Percentiles rank a stretch among this genome's conserved stretches.
Conservation (phyloP, 257 asterid genomes). For the Salvia rosmarinus region DNA sequence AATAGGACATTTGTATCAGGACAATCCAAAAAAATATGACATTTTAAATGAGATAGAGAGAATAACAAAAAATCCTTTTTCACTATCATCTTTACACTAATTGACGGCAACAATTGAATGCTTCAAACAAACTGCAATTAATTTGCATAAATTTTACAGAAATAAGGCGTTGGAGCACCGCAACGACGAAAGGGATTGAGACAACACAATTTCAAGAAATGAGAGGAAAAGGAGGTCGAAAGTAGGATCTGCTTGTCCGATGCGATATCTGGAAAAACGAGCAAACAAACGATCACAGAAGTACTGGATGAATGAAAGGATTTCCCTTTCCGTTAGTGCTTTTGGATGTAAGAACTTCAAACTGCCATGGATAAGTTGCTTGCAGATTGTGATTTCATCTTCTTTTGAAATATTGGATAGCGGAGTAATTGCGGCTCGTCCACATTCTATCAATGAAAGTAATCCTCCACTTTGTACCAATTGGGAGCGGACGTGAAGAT, state of each 20-base stretch:
- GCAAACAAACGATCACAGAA: not conserved
- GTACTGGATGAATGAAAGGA: too few relatives aligned
- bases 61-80: too few relatives aligned
- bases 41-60: too few relatives aligned
- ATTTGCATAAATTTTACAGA: slow-evolving; percentile 12
- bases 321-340: not conserved
- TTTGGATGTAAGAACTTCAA: slow-evolving; percentile 23
- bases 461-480: slow-evolving; percentile 60
- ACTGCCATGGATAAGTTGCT: slow-evolving; percentile 45
- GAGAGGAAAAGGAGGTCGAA: not conserved
- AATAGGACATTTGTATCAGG: too few relatives aligned
- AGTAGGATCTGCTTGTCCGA: not conserved
- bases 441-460: slow-evolving; percentile 77
- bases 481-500: not conserved
- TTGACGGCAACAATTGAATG: not conserved
- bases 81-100: too few relatives aligned
- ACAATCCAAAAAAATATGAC: too few relatives aligned
- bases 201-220: not conserved
- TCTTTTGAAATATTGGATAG: slow-evolving; percentile 77
- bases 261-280: not conserved
- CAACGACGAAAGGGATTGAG: not conserved
- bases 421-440: slow-evolving; percentile 68
- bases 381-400: slow-evolving; percentile 51
- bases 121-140: slow-evolving; percentile 10
- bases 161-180: too few relatives aligned